These are phyloP conservation scores for Viridothelium virens DNA, from an alignment of 495 filamentous ascomycete species.

Conservation along the genomic window DNA sequence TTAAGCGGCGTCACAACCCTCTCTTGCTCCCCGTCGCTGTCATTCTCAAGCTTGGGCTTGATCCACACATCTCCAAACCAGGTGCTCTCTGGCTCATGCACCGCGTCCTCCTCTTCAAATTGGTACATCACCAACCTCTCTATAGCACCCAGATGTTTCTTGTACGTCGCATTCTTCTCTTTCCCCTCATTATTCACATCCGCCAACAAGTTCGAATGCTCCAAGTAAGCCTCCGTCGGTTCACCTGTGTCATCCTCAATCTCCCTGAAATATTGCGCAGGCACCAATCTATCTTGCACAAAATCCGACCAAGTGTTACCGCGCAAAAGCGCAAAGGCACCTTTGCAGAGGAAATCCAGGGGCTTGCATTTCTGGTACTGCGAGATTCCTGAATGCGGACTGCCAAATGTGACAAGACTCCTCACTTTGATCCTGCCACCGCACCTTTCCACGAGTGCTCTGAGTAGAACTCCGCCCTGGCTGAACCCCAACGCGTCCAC, in stretches of 20 bases:
- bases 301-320: constrained; percentile 65
- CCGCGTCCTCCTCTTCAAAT: constrained; percentile 79
- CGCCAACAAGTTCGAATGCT: constrained; percentile 87
- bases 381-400: constrained; percentile 87
- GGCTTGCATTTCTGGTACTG: constrained; percentile 59
- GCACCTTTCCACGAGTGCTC: constrained; percentile 87
- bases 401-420: constrained; percentile 84
- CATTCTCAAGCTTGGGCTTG: not conserved
- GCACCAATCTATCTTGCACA: constrained; percentile 72
- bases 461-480: constrained; percentile 92
- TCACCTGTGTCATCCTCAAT: constrained; percentile 39
- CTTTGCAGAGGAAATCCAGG: constrained; percentile 72
- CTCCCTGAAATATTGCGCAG: constrained; percentile 84
- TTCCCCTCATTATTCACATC: constrained; percentile 92
- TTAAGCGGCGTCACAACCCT: constrained; percentile 57
- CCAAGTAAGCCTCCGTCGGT: constrained; percentile 60
- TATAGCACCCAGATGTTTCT: constrained; percentile 57
- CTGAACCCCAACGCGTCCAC: constrained; percentile 92
- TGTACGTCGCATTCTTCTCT: constrained; percentile 67
- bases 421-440: constrained; percentile 64
- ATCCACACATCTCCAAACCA: constrained; percentile 74
- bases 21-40: constrained; percentile 41
- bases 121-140: constrained; percentile 82
- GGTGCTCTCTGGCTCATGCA: constrained; percentile 81
- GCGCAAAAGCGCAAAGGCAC: constrained; percentile 65